Conservation (phyloP, 2,329 filamentous ascomycete species). For the Ambrosiella beaveri region DNA sequence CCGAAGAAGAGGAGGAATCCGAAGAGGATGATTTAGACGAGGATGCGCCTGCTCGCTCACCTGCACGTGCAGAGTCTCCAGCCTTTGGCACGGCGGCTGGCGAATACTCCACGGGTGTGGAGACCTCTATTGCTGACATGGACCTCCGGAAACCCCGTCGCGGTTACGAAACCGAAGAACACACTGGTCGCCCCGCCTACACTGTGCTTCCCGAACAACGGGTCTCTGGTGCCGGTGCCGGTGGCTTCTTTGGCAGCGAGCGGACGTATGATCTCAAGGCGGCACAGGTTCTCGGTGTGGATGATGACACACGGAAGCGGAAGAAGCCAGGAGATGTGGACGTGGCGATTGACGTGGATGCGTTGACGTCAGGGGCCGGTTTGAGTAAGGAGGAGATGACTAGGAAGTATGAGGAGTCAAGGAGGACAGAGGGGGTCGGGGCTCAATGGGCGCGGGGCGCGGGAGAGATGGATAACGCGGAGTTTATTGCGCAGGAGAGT, state of each 20-base stretch:
- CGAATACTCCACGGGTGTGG: conserved; percentile 50
- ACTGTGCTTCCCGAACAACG: conserved; percentile 62
- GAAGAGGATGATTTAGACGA: conserved; percentile 49
- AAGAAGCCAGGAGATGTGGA: conserved; percentile 97
- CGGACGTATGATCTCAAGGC: conserved; percentile 72
- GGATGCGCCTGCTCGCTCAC: conserved; percentile 27
- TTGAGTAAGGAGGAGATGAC: conserved; percentile 72
- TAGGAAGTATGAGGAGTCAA: conserved; percentile 61
- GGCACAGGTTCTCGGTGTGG: conserved; percentile 49
- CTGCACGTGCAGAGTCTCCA: conserved; percentile 62
- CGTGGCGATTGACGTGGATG: conserved; percentile 75
- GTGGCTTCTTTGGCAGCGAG: conserved; percentile 93
- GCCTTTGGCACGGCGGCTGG: conserved; percentile 32
- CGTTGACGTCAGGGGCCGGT: conserved; percentile 54
- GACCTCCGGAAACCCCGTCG: conserved; percentile 70
- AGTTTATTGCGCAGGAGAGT: conserved; percentile 91
- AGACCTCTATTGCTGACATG: conserved; percentile 69
- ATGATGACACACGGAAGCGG: conserved; percentile 61
- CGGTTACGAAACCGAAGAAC: conserved; percentile 77
- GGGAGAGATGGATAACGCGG: conserved; percentile 73
- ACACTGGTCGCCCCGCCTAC: conserved; percentile 58
- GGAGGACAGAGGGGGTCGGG: conserved; percentile 45
- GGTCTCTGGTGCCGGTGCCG: conserved; percentile 18
- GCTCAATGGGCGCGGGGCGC: conserved; percentile 35
- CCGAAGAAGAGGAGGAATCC: conserved; percentile 57